Conservation (phyloP, 2,329 filamentous ascomycete species). For the Coniosporium tulheliwenetii region DNA sequence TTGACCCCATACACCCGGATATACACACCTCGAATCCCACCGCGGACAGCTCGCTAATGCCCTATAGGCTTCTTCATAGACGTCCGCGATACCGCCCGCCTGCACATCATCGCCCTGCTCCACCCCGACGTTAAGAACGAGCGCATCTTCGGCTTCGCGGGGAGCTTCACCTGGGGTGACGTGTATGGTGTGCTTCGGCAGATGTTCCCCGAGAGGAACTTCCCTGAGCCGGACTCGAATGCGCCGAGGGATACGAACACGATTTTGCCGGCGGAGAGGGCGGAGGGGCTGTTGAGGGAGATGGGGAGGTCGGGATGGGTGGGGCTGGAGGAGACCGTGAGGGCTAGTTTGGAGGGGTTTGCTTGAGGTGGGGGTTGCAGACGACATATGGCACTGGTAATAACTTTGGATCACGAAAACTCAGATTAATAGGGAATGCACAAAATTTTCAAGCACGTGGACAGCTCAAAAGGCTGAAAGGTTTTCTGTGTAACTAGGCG, state of each 20-base stretch:
- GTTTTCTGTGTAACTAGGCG: no score
- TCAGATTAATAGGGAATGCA: no score
- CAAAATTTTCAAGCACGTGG: no score
- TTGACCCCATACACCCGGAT: no score
- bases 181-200: conserved; percentile 23
- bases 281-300: conserved; percentile 13
- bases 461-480: no score
- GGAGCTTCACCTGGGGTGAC: conserved; percentile 30
- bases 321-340: conserved; percentile 12
- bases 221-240: conserved; percentile 13
- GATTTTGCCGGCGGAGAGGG: conserved; percentile 8
- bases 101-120: conserved; percentile 38
- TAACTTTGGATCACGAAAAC: no score
- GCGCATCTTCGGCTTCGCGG: conserved; percentile 38
- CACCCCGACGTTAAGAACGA: conserved; percentile 29
- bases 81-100: conserved; percentile 31
- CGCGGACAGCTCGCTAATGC: no score
- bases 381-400: no score
- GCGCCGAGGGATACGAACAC: conserved; percentile 10
- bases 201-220: conserved; percentile 21
- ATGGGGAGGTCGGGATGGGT: conserved; percentile 16
- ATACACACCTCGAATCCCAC: no score
- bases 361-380: neutral
- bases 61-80: conserved; percentile 22
- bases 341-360: conserved; percentile 19